Conservation (phyloP, 2,329 filamentous ascomycete species). For the Bisporella sp. region DNA sequence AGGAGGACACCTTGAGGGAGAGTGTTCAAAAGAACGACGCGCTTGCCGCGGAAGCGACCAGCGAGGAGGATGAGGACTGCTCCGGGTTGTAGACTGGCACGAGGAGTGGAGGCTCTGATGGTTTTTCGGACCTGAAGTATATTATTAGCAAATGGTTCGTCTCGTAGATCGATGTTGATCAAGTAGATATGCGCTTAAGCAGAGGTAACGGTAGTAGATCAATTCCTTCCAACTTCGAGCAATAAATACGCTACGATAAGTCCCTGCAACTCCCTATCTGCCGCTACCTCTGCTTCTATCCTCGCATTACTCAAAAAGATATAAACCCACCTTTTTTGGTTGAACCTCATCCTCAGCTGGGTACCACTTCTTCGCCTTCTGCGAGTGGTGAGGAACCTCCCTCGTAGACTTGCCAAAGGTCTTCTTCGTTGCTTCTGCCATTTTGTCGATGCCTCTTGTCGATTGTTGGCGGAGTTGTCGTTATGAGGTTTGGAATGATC, state of each 20-base stretch:
- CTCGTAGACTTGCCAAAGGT: slow-evolving; percentile 97
- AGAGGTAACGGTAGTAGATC: no score
- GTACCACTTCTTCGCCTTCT: slow-evolving; percentile 99
- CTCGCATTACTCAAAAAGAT: not conserved
- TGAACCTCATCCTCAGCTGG: slow-evolving; percentile 84
- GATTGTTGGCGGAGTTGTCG: not conserved
- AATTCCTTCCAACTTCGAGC: no score
- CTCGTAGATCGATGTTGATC: no score
- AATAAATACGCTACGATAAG: no score
- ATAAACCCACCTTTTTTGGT: slow-evolving; percentile 80
- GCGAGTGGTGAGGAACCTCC: slow-evolving; percentile 75
- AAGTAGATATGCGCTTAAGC: no score
- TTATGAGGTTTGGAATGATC: not conserved
- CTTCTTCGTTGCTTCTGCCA: slow-evolving; percentile 57
- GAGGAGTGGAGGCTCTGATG: slow-evolving; percentile 78
- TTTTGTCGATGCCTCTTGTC: slow-evolving; percentile 41
- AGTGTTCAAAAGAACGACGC: slow-evolving; percentile 96
- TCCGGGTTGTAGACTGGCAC: slow-evolving; percentile 85
- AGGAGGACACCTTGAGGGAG: slow-evolving; percentile 97
- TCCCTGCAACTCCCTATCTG: no score
- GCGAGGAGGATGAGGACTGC: slow-evolving; percentile 98
- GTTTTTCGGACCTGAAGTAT: slow-evolving; percentile 83
- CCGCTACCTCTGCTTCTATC: no score
- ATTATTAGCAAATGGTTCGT: slow-evolving; percentile 15
- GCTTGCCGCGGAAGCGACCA: slow-evolving; percentile 99